Percentiles rank a stretch among this genome's conserved stretches.
phyloP scores from a whole-genome alignment of 1,139 yeast species.

The Saccharomyces hybrid region DNA sequence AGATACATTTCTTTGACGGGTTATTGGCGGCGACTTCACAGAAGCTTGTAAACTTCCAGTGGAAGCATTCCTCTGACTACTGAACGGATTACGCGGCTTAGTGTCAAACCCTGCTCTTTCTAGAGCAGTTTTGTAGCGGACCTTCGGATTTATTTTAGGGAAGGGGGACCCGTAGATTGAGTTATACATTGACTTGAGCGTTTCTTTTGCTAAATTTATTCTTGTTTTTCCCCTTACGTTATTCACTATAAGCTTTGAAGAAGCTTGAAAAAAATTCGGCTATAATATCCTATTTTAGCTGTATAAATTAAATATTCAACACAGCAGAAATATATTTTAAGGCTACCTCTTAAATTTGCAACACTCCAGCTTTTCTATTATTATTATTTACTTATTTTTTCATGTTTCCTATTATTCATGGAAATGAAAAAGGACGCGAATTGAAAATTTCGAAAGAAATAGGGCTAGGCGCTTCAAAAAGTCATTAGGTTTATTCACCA shows the following conservation, averaged over 20 bases:
- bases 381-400: background rate
- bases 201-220: background rate
- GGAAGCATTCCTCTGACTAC: conserved; percentile 9
- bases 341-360: background rate
- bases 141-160: conserved; percentile 53
- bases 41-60: conserved; percentile 5
- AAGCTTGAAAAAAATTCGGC: background rate
- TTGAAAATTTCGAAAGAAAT: background rate
- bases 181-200: background rate
- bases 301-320: background rate
- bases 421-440: background rate
- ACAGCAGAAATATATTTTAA: background rate
- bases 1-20: conserved; percentile 5
- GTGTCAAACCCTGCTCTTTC: conserved; percentile 60
- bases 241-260: background rate
- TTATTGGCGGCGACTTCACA: conserved; percentile 2
- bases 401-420: background rate
- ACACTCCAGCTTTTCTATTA: background rate
- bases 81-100: conserved; percentile 14
- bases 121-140: conserved; percentile 51
- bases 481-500: background rate
- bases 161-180: conserved; percentile 38
- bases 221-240: background rate
- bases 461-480: background rate
- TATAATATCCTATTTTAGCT: background rate